These are phyloP conservation scores for Microglena sp. DNA, from an alignment of 139 green algal genomes.

Conservation along the genomic window DNA sequence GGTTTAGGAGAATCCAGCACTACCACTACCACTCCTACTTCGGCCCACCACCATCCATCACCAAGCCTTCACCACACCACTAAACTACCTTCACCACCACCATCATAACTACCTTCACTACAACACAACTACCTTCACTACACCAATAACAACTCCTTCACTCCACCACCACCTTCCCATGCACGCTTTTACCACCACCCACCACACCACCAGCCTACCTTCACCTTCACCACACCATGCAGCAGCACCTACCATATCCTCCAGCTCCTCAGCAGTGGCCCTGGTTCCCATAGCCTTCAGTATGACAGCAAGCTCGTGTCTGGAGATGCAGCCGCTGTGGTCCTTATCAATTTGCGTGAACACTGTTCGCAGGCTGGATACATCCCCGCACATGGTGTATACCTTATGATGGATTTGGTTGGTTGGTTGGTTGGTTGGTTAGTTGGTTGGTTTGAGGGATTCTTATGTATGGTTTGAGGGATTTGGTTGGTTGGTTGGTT, in stretches of 20 bases:
- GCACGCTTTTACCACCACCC: too few species aligned
- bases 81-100: too few species aligned
- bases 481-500: neutral
- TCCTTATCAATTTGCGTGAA: constrained; percentile 8
- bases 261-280: constrained; percentile 12
- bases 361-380: neutral
- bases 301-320: constrained; percentile 3
- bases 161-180: too few species aligned
- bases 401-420: neutral
- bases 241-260: constrained; percentile 11
- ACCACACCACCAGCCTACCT: too few species aligned
- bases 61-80: too few species aligned
- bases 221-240: too few species aligned
- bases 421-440: neutral
- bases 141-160: too few species aligned
- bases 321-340: constrained; percentile 1
- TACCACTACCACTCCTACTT: too few species aligned
- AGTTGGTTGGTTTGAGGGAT: neutral
- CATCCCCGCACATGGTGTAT: neutral
- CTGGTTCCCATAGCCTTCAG: constrained; percentile 6
- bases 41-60: too few species aligned
- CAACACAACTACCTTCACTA: too few species aligned
- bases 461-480: neutral
- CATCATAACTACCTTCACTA: too few species aligned
- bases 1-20: too few species aligned